Base-by-base conservation (phyloP, 495 filamentous ascomycete genomes). In the Aspergillus avenaceus region DNA sequence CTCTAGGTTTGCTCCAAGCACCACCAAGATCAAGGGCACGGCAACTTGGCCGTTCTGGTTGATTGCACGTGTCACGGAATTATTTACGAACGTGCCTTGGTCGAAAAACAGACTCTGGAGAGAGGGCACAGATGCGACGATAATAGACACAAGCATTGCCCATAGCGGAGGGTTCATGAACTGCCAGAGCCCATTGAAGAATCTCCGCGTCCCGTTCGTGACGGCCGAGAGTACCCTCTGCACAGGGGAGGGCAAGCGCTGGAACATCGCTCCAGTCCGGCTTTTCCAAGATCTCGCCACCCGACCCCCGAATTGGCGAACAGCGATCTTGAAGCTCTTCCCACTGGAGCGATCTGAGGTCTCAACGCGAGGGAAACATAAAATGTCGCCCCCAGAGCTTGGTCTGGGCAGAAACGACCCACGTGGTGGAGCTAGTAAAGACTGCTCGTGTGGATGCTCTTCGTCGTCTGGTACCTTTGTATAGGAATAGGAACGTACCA, bases 81-180 rank as follows among this genome's bases (percentile, higher is more conserved):
- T 96, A 63, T 87, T 84, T 51, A 98, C 72, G 57, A 98, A 97
- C 4, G 90, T 89, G 22, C 91, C 93, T 12, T 88, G 83, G 40
- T 83, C 75, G 72, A 97, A 98, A 74, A 98, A 97, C 12, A 91
- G 70, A 23, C 71, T 70, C 64, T 98, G 91, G 2, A 97, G 76
- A 2, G 74, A 64, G 0, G 93, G 95, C n/a, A 97, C 79, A 2
- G 90, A 95, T 23, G 95, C 93, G 5, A 97, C 85, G 47, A 97
- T 63, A 47, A 97, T 85, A 14, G 95, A 87, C 16, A 81, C 69
- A 2, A 97, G 75, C 92, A 98, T 97, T 8, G 93, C 92, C 90
- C 91, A 97, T 1, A 98, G 82, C 0, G 93, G 95, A 5, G 93
- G 92, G 67, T 97, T 98, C 93, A 98, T 97, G 67, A 96, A 93